Percentiles rank a stretch among this genome's conserved stretches.
phyloP scores from a whole-genome alignment of 352 stramenopile genomes.

The Globisporangium ultimum region DNA sequence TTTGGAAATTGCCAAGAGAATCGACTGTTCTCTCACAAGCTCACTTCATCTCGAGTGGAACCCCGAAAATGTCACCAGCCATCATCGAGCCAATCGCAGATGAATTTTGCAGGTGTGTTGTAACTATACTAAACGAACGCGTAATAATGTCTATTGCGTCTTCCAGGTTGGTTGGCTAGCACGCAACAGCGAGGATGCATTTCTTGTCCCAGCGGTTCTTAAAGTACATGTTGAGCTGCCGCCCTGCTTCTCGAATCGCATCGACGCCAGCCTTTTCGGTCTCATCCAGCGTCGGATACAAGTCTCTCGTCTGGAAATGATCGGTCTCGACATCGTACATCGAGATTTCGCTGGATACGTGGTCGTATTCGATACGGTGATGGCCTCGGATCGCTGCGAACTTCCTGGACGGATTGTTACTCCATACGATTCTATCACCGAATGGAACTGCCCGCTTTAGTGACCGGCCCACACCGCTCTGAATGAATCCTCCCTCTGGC shows the following conservation, averaged over 20 bases:
- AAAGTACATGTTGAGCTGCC: slow-evolving; percentile 49
- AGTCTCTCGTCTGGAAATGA: slow-evolving; percentile 31
- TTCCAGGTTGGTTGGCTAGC: background rate
- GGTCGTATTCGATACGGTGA: slow-evolving; percentile 41
- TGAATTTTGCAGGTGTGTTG: too few species aligned
- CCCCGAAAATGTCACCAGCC: too few species aligned
- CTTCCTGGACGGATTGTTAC: slow-evolving; percentile 51
- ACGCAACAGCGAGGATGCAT: slow-evolving; percentile 3
- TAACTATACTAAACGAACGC: too few species aligned
- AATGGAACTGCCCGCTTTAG: slow-evolving; percentile 37
- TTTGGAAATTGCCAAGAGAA: too few species aligned
- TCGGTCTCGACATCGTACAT: slow-evolving; percentile 37
- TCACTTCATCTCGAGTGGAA: too few species aligned
- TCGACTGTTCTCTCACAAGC: too few species aligned
- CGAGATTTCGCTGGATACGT: slow-evolving; percentile 24
- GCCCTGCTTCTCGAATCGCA: slow-evolving; percentile 20
- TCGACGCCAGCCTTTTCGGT: slow-evolving; percentile 16
- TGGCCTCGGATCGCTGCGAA: slow-evolving; percentile 36
- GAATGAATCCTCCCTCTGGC: slow-evolving; percentile 27
- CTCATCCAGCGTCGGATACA: slow-evolving; percentile 23
- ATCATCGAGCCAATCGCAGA: too few species aligned
- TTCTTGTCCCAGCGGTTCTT: slow-evolving; percentile 28
- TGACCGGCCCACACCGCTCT: slow-evolving; percentile 30
- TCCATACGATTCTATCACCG: slow-evolving; percentile 37
- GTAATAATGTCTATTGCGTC: background rate